Evolutionary conservation across 2,329 filamentous ascomycete species (phyloP).

Genomic region (Phaeosphaeriaceae sp.): DNA sequence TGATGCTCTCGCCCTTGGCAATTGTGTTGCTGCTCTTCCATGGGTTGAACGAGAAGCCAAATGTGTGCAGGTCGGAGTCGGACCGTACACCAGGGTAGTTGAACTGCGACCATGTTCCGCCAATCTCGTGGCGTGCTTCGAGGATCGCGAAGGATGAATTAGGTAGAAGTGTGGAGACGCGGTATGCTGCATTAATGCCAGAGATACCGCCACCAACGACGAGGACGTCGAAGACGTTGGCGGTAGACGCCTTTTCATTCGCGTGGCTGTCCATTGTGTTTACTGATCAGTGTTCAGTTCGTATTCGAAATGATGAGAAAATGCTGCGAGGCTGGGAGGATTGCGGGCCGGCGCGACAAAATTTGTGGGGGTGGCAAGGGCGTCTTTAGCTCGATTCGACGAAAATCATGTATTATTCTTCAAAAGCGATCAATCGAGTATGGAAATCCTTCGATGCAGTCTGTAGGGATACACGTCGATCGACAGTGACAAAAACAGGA

Average conservation of each 20-base stretch:
- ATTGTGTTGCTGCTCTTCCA: slow-evolving; percentile 64
- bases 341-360: neutral
- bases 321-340: neutral
- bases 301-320: neutral
- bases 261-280: slow-evolving; percentile 20
- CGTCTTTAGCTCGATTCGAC: neutral
- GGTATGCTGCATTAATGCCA: slow-evolving; percentile 77
- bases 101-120: slow-evolving; percentile 83
- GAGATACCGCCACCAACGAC: slow-evolving; percentile 78
- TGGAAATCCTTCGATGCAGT: neutral
- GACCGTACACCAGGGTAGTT: slow-evolving; percentile 73
- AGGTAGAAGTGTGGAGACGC: slow-evolving; percentile 67
- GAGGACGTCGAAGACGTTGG: slow-evolving; percentile 53
- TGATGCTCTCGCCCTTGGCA: slow-evolving; percentile 54
- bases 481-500: neutral
- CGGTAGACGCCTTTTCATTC: slow-evolving; percentile 12
- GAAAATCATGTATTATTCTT: neutral
- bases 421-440: neutral
- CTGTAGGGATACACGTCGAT: neutral
- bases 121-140: slow-evolving; percentile 70
- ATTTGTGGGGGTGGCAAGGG: neutral
- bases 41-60: slow-evolving; percentile 71
- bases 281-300: neutral
- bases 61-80: slow-evolving; percentile 58
- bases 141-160: slow-evolving; percentile 68